phyloP scores from a whole-genome alignment of 2,329 filamentous ascomycete species.

The Diaporthe ilicicola region DNA sequence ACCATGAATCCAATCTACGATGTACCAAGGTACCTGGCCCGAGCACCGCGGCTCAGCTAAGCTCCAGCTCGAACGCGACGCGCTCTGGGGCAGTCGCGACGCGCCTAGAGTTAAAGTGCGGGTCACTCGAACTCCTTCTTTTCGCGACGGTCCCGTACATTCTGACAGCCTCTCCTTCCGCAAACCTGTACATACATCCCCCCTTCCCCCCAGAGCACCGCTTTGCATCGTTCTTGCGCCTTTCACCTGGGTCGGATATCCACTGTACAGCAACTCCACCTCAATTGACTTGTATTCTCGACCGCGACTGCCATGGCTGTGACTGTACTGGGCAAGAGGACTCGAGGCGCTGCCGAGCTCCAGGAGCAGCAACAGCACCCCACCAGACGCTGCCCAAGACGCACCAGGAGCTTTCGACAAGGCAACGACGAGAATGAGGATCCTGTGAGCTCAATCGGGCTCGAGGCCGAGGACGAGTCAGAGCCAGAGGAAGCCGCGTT shows the following conservation, averaged over 20 bases:
- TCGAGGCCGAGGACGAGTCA: conserved; percentile 53
- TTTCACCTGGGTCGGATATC: conserved; percentile 26
- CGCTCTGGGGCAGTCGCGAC: conserved; percentile 15
- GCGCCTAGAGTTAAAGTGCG: conserved; percentile 17
- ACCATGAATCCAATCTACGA: conserved; percentile 3
- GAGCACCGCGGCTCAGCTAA: background rate
- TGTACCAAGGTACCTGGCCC: conserved; percentile 9
- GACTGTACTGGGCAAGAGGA: conserved; percentile 44
- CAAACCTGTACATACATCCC: background rate
- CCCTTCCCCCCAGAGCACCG: background rate
- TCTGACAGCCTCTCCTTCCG: background rate
- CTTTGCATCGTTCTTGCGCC: conserved; percentile 11
- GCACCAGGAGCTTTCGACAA: conserved; percentile 44
- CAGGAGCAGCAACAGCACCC: conserved; percentile 49
- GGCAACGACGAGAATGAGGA: conserved; percentile 76
- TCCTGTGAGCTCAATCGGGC: conserved; percentile 52
- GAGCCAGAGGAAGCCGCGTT: conserved; percentile 46
- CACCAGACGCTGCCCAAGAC: conserved; percentile 50
- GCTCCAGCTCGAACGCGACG: background rate
- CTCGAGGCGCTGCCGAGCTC: conserved; percentile 30
- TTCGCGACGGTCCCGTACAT: background rate
- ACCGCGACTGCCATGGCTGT: conserved; percentile 38
- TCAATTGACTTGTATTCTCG: conserved; percentile 3
- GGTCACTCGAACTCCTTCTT: conserved; percentile 4
- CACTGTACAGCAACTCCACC: background rate